Base-by-base conservation (phyloP, 2,329 filamentous ascomycete genomes). In the Penicillium glabrum region DNA sequence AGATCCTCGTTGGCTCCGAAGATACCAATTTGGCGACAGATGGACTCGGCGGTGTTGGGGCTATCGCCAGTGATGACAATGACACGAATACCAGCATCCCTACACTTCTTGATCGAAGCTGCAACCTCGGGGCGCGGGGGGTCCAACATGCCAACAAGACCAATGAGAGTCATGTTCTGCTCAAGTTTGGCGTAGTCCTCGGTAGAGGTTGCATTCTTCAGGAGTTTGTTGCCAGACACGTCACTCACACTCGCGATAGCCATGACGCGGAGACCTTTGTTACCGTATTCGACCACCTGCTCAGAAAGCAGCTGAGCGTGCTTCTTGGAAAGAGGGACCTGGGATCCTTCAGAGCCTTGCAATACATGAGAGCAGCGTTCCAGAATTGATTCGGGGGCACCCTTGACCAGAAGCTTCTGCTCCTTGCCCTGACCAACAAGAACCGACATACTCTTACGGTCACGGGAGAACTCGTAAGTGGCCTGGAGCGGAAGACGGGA, bases 401-500 rank as follows among this genome's bases (percentile, higher is more conserved):
- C 95, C 79, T 99, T 99, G 64, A 99, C 93, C 48, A 99, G 83
- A 11, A 99, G 86, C 73, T 89, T 92, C 78, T 95, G 86, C 51
- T 86, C 77, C 49, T 82, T 80, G 54, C 84, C 88, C 53, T 84
- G 83, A 63, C 89, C 84, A 61, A 96, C 91, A 57, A 98, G 80
- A 35, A 99, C 96, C 47, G 95, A 99, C 95, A 99, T 99, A 77
- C 93, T 98, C 85, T 99, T 99, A 61, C 95, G 87, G 76, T 99
- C 95, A 67, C 95, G 88, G 1, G 95, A 98, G 78, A 99, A 99
- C 73, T 99, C 95, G 68, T 91, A 99, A 11, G 92, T 96, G 9
- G 93, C 89, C 55, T 96, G 82, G 43, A 89, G 86, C 51, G 86
- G 86, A 49, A 88, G 85, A 64, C 85, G 83, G 64, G 86, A 82